Percentiles rank a stretch among this genome's conserved stretches.
Conservation (phyloP, 805 yeast genomes). For the Candida koratica region DNA sequence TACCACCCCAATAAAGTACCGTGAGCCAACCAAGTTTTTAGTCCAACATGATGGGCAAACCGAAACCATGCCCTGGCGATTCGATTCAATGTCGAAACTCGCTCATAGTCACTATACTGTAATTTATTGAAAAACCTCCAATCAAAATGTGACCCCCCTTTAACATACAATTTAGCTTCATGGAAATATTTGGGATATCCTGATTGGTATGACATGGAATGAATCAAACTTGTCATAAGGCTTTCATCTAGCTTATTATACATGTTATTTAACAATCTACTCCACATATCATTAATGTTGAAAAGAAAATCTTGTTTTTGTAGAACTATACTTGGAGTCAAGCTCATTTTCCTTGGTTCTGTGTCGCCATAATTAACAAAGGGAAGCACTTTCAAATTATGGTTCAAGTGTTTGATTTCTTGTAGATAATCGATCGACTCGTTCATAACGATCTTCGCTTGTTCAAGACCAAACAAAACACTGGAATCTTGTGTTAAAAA, state of each 20-base stretch:
- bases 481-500: constrained; percentile 5
- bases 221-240: background rate
- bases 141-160: constrained; percentile 54
- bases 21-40: constrained; percentile 27
- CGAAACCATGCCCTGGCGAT: constrained; percentile 25
- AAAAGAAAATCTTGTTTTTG: constrained; percentile 1
- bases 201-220: background rate
- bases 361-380: background rate
- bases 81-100: constrained; percentile 23
- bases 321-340: background rate
- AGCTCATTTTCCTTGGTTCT: background rate
- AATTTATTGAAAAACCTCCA: constrained; percentile 58
- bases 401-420: background rate
- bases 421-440: constrained; percentile 1
- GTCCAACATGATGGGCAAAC: constrained; percentile 22
- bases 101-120: constrained; percentile 39
- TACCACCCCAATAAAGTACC: constrained; percentile 29
- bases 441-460: background rate
- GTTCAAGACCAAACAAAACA: background rate
- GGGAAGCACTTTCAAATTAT: background rate
- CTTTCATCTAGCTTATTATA: background rate
- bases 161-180: constrained; percentile 3
- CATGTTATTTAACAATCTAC: background rate
- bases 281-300: background rate
- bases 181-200: constrained; percentile 6